These are phyloP conservation scores for Epichloe gansuensis DNA, from an alignment of 2,329 filamentous ascomycete genomes.

Conservation along the genomic window DNA sequence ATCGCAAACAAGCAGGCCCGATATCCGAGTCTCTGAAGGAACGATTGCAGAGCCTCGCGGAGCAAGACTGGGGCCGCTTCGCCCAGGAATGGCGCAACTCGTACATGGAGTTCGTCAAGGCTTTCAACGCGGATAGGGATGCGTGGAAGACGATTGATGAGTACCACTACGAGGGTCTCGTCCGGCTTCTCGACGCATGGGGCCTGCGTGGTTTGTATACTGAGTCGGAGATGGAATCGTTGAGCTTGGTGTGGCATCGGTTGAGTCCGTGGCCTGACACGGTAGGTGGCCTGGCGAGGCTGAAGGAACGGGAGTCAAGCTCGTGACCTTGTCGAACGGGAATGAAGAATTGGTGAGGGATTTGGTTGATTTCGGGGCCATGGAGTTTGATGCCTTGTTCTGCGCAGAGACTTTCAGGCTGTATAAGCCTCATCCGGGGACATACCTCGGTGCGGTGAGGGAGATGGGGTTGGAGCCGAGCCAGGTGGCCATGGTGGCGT, in stretches of 20 bases:
- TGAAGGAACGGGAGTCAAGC: conserved; percentile 40
- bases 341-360: conserved; percentile 56
- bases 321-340: conserved; percentile 63
- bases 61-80: conserved; percentile 49
- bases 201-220: conserved; percentile 46
- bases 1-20: conserved; percentile 34
- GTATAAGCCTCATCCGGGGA: conserved; percentile 60
- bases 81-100: conserved; percentile 58
- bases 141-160: conserved; percentile 60
- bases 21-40: conserved; percentile 34
- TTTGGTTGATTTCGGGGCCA: conserved; percentile 41
- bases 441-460: conserved; percentile 56
- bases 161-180: conserved; percentile 54
- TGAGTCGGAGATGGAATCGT: conserved; percentile 47
- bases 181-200: conserved; percentile 43
- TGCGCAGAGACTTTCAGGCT: conserved; percentile 59
- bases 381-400: conserved; percentile 51
- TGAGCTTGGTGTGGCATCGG: conserved; percentile 61
- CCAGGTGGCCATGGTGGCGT: conserved; percentile 66
- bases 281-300: conserved; percentile 37
- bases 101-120: conserved; percentile 49
- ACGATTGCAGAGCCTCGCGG: conserved; percentile 37
- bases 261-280: conserved; percentile 59
- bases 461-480: conserved; percentile 42
- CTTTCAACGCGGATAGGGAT: conserved; percentile 34